Evolutionary conservation across 129 eudicot genomes (phyloP), one percentile per base, ranked within the genome.

Genomic region (Oenanthe sinensis): DNA sequence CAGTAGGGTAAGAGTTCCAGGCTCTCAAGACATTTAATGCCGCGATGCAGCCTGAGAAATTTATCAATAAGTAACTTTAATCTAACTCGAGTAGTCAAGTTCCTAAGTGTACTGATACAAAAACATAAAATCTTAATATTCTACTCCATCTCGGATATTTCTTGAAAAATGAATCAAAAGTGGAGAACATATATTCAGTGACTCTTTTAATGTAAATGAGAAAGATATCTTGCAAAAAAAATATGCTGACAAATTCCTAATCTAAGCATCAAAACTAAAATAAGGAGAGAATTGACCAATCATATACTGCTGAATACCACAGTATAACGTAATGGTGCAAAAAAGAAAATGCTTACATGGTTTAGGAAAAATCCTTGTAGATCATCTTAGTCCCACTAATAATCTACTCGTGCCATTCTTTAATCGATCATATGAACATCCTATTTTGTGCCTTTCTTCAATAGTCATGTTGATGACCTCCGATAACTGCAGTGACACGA

Each of bases 381-480:
- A 68, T 71, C 65, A 70, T 8, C 20, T 20, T 44, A 52, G 10
- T 74, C 39, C 77, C 78, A 26, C 79, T 46, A 54, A 36, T 54
- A 63, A 85, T 60, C 80, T 82, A 82, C 74, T 68, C 75, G 70
- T 70, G 60, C 82, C 45, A 13, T 49, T 83, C 81, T 85, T 87
- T 54, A 93, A 75, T 49, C 42, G 79, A 79, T 87, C 95, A 75
- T 81, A 83, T 50, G 88, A 91, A 79, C 78, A 65, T 81, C 87
- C 82, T 77, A 89, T 74, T 76, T 79, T 85, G 83, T 89, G 89
- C 82, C 79, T 89, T 69, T 89, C 90, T 86, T 89, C 84, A 15
- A 89, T 77, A 39, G 81, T 83, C 87, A 87, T 65, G 80, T 48
- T 84, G 81, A 70, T 67, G 46, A 50, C 89, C 71, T 81, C 83